Conservation (phyloP, 768 basidiomycete species). For the Paxillus ammoniavirescens region DNA sequence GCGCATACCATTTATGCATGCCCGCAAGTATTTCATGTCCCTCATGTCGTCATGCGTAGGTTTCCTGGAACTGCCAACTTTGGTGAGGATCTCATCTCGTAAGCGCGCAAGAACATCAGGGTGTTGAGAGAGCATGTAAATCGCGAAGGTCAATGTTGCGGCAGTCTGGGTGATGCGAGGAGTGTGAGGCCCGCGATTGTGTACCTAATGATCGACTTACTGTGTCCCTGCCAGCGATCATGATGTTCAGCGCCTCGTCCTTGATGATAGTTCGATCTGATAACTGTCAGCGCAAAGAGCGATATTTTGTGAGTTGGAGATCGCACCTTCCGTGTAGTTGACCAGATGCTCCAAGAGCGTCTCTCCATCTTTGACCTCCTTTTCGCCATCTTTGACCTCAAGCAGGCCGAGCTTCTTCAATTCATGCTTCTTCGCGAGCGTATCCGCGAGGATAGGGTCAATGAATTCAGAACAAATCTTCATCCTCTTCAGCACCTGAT, state of each 20-base stretch:
- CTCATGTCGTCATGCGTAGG: slow-evolving; percentile 57
- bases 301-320: not conserved
- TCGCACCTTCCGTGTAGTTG: slow-evolving; percentile 50
- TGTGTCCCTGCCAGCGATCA: slow-evolving; percentile 43
- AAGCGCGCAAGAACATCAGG: slow-evolving; percentile 46
- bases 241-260: slow-evolving; percentile 27
- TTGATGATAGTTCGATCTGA: slow-evolving; percentile 23
- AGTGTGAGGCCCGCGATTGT: not conserved
- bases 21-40: slow-evolving; percentile 62
- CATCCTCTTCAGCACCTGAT: slow-evolving; percentile 37
- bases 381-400: slow-evolving; percentile 12
- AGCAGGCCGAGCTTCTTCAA: slow-evolving; percentile 9
- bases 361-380: slow-evolving; percentile 37
- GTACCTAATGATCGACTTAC: slow-evolving; percentile 15
- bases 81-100: slow-evolving; percentile 53
- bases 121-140: slow-evolving; percentile 51
- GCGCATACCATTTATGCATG: slow-evolving; percentile 58
- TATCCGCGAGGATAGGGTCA: slow-evolving; percentile 45
- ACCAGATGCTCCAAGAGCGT: slow-evolving; percentile 53
- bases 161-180: slow-evolving; percentile 23
- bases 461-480: slow-evolving; percentile 45
- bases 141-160: slow-evolving; percentile 32
- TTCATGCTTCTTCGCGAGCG: slow-evolving; percentile 35
- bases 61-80: slow-evolving; percentile 45
- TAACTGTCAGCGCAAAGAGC: not conserved